Evolutionary conservation across 495 filamentous ascomycete genomes (phyloP).

Genomic region (Aspergillus funiculosus): DNA sequence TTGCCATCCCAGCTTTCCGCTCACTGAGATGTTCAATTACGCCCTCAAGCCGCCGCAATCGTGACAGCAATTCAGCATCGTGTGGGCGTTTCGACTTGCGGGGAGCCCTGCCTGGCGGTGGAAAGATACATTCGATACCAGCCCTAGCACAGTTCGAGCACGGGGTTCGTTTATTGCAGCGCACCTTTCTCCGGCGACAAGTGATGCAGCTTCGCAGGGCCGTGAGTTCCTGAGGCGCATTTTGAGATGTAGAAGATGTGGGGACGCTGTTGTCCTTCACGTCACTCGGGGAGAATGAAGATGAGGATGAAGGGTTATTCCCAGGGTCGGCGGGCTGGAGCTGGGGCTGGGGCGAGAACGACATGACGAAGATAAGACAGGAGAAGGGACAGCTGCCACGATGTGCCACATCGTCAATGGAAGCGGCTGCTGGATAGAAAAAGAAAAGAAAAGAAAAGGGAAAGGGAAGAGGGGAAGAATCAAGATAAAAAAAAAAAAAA

Average conservation of each 20-base stretch:
- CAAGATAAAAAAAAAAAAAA: constrained; percentile 3
- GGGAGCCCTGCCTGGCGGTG: constrained; percentile 74
- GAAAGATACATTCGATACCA: constrained; percentile 76
- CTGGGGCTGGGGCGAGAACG: constrained; percentile 18
- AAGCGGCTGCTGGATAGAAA: not conserved
- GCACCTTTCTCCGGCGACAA: constrained; percentile 77
- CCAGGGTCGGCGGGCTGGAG: not conserved
- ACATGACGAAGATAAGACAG: constrained; percentile 23
- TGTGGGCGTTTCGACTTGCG: constrained; percentile 59
- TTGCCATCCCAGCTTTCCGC: constrained; percentile 12
- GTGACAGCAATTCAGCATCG: constrained; percentile 71
- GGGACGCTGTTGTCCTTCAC: constrained; percentile 18
- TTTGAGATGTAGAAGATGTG: constrained; percentile 6
- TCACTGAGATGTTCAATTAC: constrained; percentile 65
- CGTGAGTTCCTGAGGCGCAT: constrained; percentile 23
- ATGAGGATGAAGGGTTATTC: constrained; percentile 1
- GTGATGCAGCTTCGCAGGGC: constrained; percentile 77
- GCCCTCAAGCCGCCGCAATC: constrained; percentile 71
- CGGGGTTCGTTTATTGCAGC: constrained; percentile 77
- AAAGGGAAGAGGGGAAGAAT: not conserved
- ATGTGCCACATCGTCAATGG: constrained; percentile 12
- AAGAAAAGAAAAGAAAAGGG: not conserved
- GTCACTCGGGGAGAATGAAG: constrained; percentile 1
- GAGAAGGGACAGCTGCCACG: constrained; percentile 1
- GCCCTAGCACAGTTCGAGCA: constrained; percentile 80